These are phyloP conservation scores for Exophiala spinifera DNA, from an alignment of 2,329 filamentous ascomycete genomes.

Conservation along the genomic window DNA sequence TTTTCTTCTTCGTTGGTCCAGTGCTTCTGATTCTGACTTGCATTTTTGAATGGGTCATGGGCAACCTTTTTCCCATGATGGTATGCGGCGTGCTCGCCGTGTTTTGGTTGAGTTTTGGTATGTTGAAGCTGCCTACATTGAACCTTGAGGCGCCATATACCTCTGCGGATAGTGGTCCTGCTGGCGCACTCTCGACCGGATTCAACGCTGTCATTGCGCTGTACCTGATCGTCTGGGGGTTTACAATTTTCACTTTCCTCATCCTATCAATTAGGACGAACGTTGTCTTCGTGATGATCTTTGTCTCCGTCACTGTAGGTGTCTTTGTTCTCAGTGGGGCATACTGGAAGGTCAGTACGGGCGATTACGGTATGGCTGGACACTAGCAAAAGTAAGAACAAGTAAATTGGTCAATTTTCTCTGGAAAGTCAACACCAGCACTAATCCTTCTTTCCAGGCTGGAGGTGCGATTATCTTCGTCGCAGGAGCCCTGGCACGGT, in stretches of 20 bases:
- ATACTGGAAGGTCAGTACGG: conserved; percentile 15
- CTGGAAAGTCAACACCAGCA: not conserved
- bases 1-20: conserved; percentile 18
- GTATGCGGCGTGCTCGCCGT: conserved; percentile 7
- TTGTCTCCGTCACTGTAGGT: conserved; percentile 9
- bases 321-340: conserved; percentile 12
- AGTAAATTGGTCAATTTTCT: not conserved
- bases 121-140: conserved; percentile 14
- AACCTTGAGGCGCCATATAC: conserved; percentile 8
- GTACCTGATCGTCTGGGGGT: conserved; percentile 18
- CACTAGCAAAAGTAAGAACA: conserved; percentile 12
- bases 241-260: conserved; percentile 13
- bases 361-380: conserved; percentile 7
- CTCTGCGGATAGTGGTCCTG: conserved; percentile 1
- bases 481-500: conserved; percentile 8
- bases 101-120: conserved; percentile 16
- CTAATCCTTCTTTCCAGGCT: conserved; percentile 4
- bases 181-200: conserved; percentile 2
- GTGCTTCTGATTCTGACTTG: conserved; percentile 8
- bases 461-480: conserved; percentile 15
- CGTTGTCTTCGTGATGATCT: conserved; percentile 10
- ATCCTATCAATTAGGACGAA: conserved; percentile 16
- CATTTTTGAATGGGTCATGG: conserved; percentile 12
- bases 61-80: conserved; percentile 17
- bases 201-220: conserved; percentile 17